These are phyloP conservation scores for Amylostereum chailletii DNA, from an alignment of 1,284 basidiomycete species.

Conservation along the genomic window DNA sequence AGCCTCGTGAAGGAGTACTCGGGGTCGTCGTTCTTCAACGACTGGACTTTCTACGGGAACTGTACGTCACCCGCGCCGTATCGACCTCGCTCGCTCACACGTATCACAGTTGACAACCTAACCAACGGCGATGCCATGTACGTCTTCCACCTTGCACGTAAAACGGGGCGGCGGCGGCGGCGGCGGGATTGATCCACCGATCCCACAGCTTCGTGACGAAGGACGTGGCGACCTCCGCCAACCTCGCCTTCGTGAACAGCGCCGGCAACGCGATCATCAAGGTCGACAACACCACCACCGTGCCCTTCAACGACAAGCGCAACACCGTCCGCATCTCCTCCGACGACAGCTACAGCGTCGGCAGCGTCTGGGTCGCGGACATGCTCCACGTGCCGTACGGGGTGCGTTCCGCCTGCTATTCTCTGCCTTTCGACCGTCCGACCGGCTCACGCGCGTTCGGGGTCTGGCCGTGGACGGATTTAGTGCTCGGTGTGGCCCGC, in stretches of 20 bases:
- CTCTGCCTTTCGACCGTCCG: neutral
- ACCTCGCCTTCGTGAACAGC: slow-evolving; percentile 57
- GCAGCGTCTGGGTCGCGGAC: slow-evolving; percentile 60
- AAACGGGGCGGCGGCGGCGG: neutral
- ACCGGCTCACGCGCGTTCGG: too few species aligned
- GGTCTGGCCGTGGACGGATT: too few species aligned
- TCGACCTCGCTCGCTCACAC: neutral
- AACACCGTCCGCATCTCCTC: slow-evolving; percentile 61
- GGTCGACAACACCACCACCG: slow-evolving; percentile 57
- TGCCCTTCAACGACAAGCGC: slow-evolving; percentile 55
- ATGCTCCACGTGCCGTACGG: slow-evolving; percentile 66
- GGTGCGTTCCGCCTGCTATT: slow-evolving; percentile 16
- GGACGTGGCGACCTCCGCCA: slow-evolving; percentile 33
- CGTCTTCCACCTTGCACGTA: slow-evolving; percentile 9
- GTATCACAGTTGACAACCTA: slow-evolving; percentile 49
- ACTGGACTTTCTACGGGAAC: slow-evolving; percentile 44
- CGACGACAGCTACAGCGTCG: slow-evolving; percentile 48
- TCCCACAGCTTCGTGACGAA: slow-evolving; percentile 44
- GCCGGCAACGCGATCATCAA: slow-evolving; percentile 60
- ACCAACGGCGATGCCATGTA: slow-evolving; percentile 64
- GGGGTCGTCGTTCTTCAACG: slow-evolving; percentile 44
- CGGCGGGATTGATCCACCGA: neutral
- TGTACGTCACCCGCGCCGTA: slow-evolving; percentile 24
- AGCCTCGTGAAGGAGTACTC: slow-evolving; percentile 37
- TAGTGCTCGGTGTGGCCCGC: slow-evolving; percentile 73